Conservation (phyloP, 2,329 filamentous ascomycete genomes). For the Canariomyces notabilis region DNA sequence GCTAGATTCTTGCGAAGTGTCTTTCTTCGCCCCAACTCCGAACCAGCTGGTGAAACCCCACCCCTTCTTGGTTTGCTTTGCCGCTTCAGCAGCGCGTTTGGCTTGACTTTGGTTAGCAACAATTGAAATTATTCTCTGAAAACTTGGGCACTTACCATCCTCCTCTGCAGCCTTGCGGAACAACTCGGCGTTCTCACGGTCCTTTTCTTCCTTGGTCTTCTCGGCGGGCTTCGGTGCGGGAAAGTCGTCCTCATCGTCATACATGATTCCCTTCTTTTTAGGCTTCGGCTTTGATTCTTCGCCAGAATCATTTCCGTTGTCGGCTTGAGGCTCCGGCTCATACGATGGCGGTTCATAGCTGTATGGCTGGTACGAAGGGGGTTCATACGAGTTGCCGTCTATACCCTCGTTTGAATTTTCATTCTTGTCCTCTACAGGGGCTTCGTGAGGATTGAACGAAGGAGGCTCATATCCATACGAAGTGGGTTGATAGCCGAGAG, state of each 20-base stretch:
- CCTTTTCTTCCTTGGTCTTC: slow-evolving; percentile 62
- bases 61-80: slow-evolving; percentile 55
- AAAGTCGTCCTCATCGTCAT: slow-evolving; percentile 71
- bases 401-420: slow-evolving; percentile 19
- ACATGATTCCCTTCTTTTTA: slow-evolving; percentile 75
- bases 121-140: neutral
- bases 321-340: slow-evolving; percentile 50
- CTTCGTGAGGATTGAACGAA: slow-evolving; percentile 32
- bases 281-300: slow-evolving; percentile 50
- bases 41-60: slow-evolving; percentile 89
- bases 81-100: slow-evolving; percentile 54
- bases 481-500: slow-evolving; percentile 39
- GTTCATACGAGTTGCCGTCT: slow-evolving; percentile 28
- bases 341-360: slow-evolving; percentile 60
- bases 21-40: slow-evolving; percentile 60
- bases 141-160: slow-evolving; percentile 50
- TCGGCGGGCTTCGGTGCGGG: slow-evolving; percentile 47
- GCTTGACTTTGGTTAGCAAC: slow-evolving; percentile 37
- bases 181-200: slow-evolving; percentile 77
- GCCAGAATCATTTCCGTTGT: slow-evolving; percentile 39
- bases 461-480: slow-evolving; percentile 51
- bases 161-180: slow-evolving; percentile 79
- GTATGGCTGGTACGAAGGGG: slow-evolving; percentile 30
- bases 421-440: slow-evolving; percentile 19
- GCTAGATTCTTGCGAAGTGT: slow-evolving; percentile 43